Evolutionary conservation across 352 stramenopile genomes (phyloP), one percentile per base, ranked within the genome.

Genomic region (Globisporangium acanthophoron): DNA sequence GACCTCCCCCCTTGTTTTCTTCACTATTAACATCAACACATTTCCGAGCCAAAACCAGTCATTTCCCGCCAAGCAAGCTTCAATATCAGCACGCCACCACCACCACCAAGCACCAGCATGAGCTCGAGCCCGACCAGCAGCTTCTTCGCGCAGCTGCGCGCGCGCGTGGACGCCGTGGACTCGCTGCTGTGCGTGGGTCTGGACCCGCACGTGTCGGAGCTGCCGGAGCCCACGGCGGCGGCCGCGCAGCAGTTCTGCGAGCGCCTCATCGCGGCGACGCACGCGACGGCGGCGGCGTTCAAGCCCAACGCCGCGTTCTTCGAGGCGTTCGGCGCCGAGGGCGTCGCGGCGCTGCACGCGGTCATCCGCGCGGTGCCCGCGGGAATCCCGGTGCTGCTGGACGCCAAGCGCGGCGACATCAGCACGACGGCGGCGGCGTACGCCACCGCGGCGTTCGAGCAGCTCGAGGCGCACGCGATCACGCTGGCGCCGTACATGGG

Each of bases 241-340:
- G 93, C 92, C 9, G 96, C 96, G 7, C 91, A 97, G 70, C 69
- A 70, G 27, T 99, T 99, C 76, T 99, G 96, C 76, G 78, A 95
- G 46, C 83, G 73, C 33, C 78, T 99, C 47, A 98, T 99, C 61
- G 83, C 97, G 50, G 85, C 94, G 52, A 99, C 97, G 16, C 76
- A 96, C 45, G 77, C 94, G 21, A 83, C 97, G 45, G 94, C 96
- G 2, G 92, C 94, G 11, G 91, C 87, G 40, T 99, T 98, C 88
- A 99, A 99, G 75, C 97, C 97, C 31, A 99, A 99, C 78, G 94
- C 96, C 56, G 97, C 97, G 6, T 99, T 99, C 75, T 99, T 99
- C 69, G 97, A 99, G 58, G 82, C 80, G 15, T 94, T 94, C 54
- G 87, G 86, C 37, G 74, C 79, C 11, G 87, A 94, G 40, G 97